These are phyloP conservation scores for Lentinus tigrinus DNA, from an alignment of 768 basidiomycete species.

Conservation along the genomic window DNA sequence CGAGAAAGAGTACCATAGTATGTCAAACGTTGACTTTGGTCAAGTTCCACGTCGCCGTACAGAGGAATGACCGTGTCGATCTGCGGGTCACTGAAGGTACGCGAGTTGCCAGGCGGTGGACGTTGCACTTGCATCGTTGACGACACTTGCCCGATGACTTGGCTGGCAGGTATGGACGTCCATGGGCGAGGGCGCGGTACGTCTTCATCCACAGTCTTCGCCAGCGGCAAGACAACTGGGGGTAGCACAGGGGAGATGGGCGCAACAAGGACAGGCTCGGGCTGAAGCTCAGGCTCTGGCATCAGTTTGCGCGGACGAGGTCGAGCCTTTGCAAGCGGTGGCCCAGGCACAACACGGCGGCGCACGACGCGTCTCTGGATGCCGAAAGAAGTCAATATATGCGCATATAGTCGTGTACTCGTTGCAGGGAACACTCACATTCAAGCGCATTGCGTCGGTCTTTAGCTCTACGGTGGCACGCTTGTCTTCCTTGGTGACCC, in stretches of 20 bases:
- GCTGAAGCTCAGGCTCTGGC: background rate
- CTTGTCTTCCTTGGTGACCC: constrained; percentile 28
- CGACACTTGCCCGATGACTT: background rate
- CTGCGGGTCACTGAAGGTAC: constrained; percentile 4
- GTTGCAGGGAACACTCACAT: background rate
- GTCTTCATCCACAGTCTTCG: background rate
- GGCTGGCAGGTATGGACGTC: background rate
- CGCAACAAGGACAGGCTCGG: background rate
- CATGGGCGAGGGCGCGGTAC: background rate
- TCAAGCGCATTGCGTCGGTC: constrained; percentile 13
- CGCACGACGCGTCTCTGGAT: constrained; percentile 6
- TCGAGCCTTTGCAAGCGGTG: background rate
- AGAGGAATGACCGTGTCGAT: constrained; percentile 20
- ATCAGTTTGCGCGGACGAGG: background rate
- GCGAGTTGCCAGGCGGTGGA: constrained; percentile 4
- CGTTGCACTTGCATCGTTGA: background rate
- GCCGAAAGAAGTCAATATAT: background rate
- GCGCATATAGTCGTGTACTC: constrained; percentile 8
- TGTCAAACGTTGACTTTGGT: constrained; percentile 45
- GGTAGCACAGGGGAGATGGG: background rate
- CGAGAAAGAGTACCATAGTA: constrained; percentile 52
- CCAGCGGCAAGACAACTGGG: too few species aligned
- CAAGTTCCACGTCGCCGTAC: constrained; percentile 35
- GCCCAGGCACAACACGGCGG: constrained; percentile 3
- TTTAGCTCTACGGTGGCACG: constrained; percentile 17